Base-by-base conservation (phyloP, 768 basidiomycete species). In the Leccinum fibrillosum region DNA sequence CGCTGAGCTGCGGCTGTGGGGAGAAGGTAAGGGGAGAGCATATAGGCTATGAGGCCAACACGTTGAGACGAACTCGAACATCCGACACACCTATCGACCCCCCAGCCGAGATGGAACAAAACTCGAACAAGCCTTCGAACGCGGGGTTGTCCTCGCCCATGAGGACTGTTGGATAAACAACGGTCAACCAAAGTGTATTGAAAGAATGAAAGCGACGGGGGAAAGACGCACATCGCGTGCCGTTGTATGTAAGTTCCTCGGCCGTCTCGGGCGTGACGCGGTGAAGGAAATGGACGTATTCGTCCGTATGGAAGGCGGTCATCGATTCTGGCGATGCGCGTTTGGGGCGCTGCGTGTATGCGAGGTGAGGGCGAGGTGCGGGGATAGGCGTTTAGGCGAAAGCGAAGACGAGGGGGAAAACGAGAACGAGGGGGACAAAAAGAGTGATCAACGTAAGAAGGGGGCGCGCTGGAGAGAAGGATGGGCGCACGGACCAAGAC, bases 271-370 rank as follows among this genome's bases (percentile, higher is more conserved):
- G 95, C 0, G 89, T 92, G 26, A 98, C 95, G 50, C 84, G 82
- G 54, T 84, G 80, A 48, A 99, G 76, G 66, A 98, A 96, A 66
- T 98, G 86, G 58, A 99, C 82, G 74, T 97, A 99, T 80, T 99
- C 97, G 77, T 99, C 97, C 21, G 96, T 94, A 72, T 99, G 97
- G 74, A 98, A 99, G 11, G 87, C 77, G n/a, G 91, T 89, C 90
- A 99, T 90, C 23, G 83, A 81, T 66, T 86, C 81, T 12, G 88
- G 83, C 0, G 84, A 80, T 4, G 91, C 86, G 19, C 91, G 80
- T 62, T 78, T 81, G 5, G 93, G 86, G 66, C 79, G 81, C 90
- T 92, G 66, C 2, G 10, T n/a, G 21, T 10, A 19, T 42, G 2
- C 4, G n/a, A 42, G 10, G 10, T 10, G n/a, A 42, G 17, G 10